Evolutionary conservation across 108 stramenopile species (phyloP), one percentile per base, ranked within the genome.

Genomic region (Discostella pseudostelligera): DNA sequence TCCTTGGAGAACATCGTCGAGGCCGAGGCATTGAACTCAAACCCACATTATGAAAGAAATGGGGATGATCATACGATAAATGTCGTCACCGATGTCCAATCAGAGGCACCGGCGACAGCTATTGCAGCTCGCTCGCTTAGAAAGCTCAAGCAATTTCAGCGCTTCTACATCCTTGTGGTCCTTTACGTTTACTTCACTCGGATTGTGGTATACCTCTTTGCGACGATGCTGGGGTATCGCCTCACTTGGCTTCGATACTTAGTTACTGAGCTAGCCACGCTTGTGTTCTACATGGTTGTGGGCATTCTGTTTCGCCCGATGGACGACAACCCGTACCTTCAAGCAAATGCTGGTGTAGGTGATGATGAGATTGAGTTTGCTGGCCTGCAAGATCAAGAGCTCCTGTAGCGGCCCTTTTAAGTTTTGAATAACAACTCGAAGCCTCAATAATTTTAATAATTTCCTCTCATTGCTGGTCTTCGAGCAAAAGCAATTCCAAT

Each of bases 131-230:
- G 47, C 21, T 87, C 70, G 24, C 56, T 96, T 39, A 56, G 67
- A 19, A 94, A 96, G 56, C 84, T 98, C 16, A 83, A 83, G 42
- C 81, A 92, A 17, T 99, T 99, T 69, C 92, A 95, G 46, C 80
- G 83, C 25, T 98, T 99, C 70, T 99, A 98, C 70, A 47, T 96
- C 1, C 58, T 97, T 53, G 96, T 97, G 16, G 84, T 98, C 26
- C 83, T 75, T 1, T 99, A 98, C 66, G 84, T 99, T 49, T 99
- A 99, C 72, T 86, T 93, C 61, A 98, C 99, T 17, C 85, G 99
- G 8, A 96, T 99, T 72, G 81, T 88, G 39, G 95, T 96, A 8
- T 97, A 88, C 70, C 74, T 99, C 10, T 84, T 98, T 59, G 76
- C 87, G 1, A 86, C 96, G 6, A 75, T 76, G 25, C 67, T 99